Percentiles rank a stretch among this genome's conserved stretches.
phyloP scores from a whole-genome alignment of 768 basidiomycete genomes.

The Gymnopilus junonius region DNA sequence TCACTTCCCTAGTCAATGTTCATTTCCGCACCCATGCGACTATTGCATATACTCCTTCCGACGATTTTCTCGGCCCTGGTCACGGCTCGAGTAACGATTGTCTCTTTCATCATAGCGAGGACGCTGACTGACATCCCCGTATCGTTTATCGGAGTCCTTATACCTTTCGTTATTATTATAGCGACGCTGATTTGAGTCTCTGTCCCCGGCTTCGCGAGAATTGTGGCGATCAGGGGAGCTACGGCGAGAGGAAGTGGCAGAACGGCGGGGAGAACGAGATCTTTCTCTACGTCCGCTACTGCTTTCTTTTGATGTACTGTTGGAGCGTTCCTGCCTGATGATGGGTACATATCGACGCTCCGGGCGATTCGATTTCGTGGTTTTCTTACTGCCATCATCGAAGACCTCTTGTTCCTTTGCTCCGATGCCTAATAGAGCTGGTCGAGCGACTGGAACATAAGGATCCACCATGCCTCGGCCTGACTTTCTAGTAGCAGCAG shows the following conservation, averaged over 20 bases:
- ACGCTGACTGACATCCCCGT: constrained; percentile 30
- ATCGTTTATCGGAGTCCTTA: constrained; percentile 33
- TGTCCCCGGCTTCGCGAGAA: constrained; percentile 13
- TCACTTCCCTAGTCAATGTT: too few species aligned
- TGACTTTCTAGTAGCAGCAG: constrained; percentile 66
- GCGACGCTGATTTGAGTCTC: constrained; percentile 13
- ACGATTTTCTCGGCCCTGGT: constrained; percentile 36
- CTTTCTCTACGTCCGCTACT: constrained; percentile 36
- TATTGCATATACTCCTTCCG: too few species aligned
- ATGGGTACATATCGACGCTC: constrained; percentile 88
- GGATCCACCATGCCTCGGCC: constrained; percentile 72
- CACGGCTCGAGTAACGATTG: constrained; percentile 32
- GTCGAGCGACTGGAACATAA: constrained; percentile 81
- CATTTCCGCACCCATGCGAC: not conserved
- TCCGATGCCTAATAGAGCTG: constrained; percentile 89
- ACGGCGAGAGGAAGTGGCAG: constrained; percentile 50
- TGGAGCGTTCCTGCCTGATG: constrained; percentile 62
- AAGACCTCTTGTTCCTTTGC: constrained; percentile 84
- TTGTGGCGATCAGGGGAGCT: constrained; percentile 48
- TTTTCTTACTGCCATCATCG: constrained; percentile 69
- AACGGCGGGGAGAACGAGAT: constrained; percentile 43
- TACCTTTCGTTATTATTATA: constrained; percentile 26
- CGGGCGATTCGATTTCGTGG: constrained; percentile 48
- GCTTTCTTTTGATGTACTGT: constrained; percentile 31
- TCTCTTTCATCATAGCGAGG: constrained; percentile 19